phyloP scores from a whole-genome alignment of 192 early-diverging fungal genomes.

The Diversispora eburnea region DNA sequence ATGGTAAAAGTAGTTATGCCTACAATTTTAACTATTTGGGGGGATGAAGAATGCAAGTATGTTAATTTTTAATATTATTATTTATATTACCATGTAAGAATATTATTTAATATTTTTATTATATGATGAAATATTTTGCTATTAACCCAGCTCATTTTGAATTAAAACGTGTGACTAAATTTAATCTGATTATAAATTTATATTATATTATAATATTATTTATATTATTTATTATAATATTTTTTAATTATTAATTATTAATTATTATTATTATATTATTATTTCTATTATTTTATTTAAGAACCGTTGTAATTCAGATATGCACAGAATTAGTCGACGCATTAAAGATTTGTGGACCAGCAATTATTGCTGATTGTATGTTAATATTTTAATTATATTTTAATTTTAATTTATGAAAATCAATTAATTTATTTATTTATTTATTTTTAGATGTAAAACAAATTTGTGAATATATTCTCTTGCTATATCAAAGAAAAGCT shows the following conservation, averaged over 20 bases:
- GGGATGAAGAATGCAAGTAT: slow-evolving; percentile 77
- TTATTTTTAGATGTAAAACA: slow-evolving; percentile 5
- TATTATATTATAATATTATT: too few species aligned
- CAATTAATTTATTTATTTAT: too few species aligned
- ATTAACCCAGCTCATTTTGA: slow-evolving; percentile 43
- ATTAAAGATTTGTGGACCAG: slow-evolving; percentile 74
- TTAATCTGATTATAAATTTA: slow-evolving; percentile 2
- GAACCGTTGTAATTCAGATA: slow-evolving; percentile 74
- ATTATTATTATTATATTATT: too few species aligned
- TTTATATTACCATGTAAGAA: too few species aligned
- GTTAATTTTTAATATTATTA: slow-evolving; percentile 7
- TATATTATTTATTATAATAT: too few species aligned
- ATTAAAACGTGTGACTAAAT: slow-evolving; percentile 32
- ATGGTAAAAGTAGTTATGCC: slow-evolving; percentile 70
- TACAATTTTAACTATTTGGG: slow-evolving; percentile 66
- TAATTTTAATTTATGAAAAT: slow-evolving; percentile 6
- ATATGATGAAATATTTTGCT: slow-evolving; percentile 36
- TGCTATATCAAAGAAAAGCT: slow-evolving; percentile 71
- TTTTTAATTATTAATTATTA: too few species aligned
- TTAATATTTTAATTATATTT: not conserved
- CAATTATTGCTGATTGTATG: slow-evolving; percentile 52
- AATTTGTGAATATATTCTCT: slow-evolving; percentile 25
- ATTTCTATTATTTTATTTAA: slow-evolving; percentile 6
- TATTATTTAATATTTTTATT: not conserved
- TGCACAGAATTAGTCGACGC: slow-evolving; percentile 69